Evolutionary conservation across 2,329 filamentous ascomycete species (phyloP).

Genomic region (Aspergillus unguis): DNA sequence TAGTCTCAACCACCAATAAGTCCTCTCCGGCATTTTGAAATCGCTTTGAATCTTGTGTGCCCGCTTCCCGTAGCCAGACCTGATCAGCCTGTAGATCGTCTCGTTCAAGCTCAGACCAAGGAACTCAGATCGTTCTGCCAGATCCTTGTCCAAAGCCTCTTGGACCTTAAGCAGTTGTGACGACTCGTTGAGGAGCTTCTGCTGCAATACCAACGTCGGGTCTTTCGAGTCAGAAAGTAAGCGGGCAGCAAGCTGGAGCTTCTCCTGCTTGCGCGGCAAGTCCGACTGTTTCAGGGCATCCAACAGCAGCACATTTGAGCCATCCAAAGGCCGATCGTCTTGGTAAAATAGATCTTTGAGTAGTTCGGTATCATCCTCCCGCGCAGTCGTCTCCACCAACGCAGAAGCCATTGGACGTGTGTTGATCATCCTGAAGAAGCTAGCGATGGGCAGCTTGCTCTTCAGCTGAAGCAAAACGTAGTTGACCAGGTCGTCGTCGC

Average conservation of each 20-base stretch:
- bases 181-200: constrained; percentile 74
- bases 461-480: constrained; percentile 84
- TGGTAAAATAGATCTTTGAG: constrained; percentile 98
- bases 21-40: constrained; percentile 89
- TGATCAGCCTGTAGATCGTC: constrained; percentile 84
- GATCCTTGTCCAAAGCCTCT: constrained; percentile 78
- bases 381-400: constrained; percentile 80
- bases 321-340: constrained; percentile 85
- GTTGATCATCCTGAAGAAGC: constrained; percentile 91
- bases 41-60: constrained; percentile 86
- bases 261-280: constrained; percentile 70
- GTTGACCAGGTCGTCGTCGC: constrained; percentile 89
- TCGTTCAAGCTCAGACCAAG: constrained; percentile 84
- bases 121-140: constrained; percentile 62
- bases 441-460: constrained; percentile 83
- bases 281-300: constrained; percentile 76
- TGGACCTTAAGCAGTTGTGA: constrained; percentile 78
- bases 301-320: constrained; percentile 78
- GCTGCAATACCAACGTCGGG: constrained; percentile 60
- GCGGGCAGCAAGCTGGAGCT: constrained; percentile 81
- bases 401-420: constrained; percentile 79
- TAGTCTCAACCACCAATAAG: constrained; percentile 81
- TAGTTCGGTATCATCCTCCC: constrained; percentile 72
- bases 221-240: constrained; percentile 82
- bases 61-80: constrained; percentile 75